Evolutionary conservation across 2,329 filamentous ascomycete genomes (phyloP), one percentile per base, ranked within the genome.

Genomic region (Zasmidium cellare): DNA sequence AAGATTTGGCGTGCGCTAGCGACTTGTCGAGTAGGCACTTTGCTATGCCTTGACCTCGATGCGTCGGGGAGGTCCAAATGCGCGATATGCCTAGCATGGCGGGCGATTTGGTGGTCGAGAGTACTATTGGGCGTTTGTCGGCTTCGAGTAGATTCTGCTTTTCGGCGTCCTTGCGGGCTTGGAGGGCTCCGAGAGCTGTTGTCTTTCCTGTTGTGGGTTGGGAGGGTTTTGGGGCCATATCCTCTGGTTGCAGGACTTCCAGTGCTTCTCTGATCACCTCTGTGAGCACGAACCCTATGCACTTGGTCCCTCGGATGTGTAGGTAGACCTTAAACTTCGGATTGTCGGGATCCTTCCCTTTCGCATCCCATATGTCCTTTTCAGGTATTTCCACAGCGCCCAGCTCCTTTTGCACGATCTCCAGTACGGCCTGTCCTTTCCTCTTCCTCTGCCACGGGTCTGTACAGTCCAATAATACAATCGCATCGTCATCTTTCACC

Each of bases 11-110:
- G 14, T 52, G 58, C 20, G 56, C 46, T 14, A 70, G 28, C 2
- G 68, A 69, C 16, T 56, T 57, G 58, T 87, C 82, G 18, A 88
- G 70, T 47, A 88, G 71, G 55, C 78, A 77, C 53, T 79, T 79
- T 3, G 84, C 86, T 53, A 87, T 80, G 9, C 84, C 83, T 62
- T 81, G 79, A 45, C 82, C 74, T 28, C 85, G 79, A 58, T 83
- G 81, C 1, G 79, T 76, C 5, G 77, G 79, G 7, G 82, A 84
- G 0, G 84, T 85, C 86, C 86, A 89, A 63, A 89, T 85, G 25
- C 86, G 80, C 22, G 85, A 86, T 23, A 89, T 80, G 18, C 85
- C 84, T 54, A 87, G 76, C n/a, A 82, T 75, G 2, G 81, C 84
- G 2, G 77, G 72, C 23, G 55, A 49, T 1, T 35, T 38, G 3